A percentile compares a stretch with the other conserved stretches of the same genome.
Conservation (phyloP, 2,329 filamentous ascomycete genomes). For the Xylariales sp. region DNA sequence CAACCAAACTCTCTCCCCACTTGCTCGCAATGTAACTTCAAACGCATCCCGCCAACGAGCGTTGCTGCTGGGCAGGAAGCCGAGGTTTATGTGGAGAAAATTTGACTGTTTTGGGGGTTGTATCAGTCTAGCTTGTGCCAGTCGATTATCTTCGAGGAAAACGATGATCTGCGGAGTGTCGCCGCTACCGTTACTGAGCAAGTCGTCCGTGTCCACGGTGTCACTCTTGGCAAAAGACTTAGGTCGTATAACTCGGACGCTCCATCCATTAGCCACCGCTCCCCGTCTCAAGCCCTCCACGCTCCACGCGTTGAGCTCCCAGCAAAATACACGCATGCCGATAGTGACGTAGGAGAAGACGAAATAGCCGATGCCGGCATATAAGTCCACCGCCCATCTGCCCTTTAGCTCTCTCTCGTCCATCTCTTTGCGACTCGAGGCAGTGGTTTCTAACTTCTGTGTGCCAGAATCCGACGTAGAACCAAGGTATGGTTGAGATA, state of each 20-base stretch:
- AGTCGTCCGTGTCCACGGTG: constrained; percentile 28
- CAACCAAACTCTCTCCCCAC: constrained; percentile 44
- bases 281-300: constrained; percentile 78
- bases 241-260: constrained; percentile 51
- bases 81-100: constrained; percentile 65
- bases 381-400: constrained; percentile 69
- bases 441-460: too few species aligned
- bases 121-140: too few species aligned
- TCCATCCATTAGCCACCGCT: constrained; percentile 65
- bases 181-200: constrained; percentile 35
- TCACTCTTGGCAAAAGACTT: too few species aligned
- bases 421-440: constrained; percentile 9
- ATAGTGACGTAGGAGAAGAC: constrained; percentile 74
- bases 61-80: constrained; percentile 55
- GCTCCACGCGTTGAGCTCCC: constrained; percentile 87
- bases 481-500: not conserved
- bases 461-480: constrained; percentile 19
- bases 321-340: constrained; percentile 73
- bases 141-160: constrained; percentile 64
- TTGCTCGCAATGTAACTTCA: constrained; percentile 33
- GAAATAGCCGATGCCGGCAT: constrained; percentile 93
- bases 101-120: too few species aligned
- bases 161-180: constrained; percentile 48
- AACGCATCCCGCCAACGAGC: constrained; percentile 49
- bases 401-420: constrained; percentile 9